Percentiles rank a stretch among this genome's conserved stretches.
phyloP scores from a whole-genome alignment of 805 yeast genomes.

The Ogataea philodendri region DNA sequence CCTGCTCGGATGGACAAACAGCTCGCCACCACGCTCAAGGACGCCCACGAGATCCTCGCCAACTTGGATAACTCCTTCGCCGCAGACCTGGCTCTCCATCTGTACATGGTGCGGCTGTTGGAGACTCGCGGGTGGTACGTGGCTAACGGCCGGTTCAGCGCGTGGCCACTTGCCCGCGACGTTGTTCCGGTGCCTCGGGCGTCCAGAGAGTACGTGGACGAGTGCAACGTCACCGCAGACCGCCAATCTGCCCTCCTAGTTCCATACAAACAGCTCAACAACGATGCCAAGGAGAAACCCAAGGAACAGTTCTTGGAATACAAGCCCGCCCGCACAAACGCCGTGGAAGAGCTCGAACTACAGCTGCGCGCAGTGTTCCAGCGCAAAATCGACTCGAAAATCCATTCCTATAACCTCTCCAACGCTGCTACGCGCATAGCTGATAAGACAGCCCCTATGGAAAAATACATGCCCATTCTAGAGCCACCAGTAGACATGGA shows the following conservation, averaged over 20 bases:
- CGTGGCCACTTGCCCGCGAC: constrained; percentile 54
- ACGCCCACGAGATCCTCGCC: constrained; percentile 28
- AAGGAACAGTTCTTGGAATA: constrained; percentile 14
- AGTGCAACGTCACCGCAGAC: constrained; percentile 10
- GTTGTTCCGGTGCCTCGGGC: constrained; percentile 40
- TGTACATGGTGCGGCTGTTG: constrained; percentile 55
- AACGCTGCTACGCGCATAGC: constrained; percentile 9
- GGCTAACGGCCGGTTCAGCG: constrained; percentile 45
- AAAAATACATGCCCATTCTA: constrained; percentile 19
- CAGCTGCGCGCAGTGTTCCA: constrained; percentile 26
- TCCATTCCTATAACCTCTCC: constrained; percentile 11
- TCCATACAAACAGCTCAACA: constrained; percentile 9
- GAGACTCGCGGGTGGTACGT: constrained; percentile 37
- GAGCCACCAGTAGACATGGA: constrained; percentile 28
- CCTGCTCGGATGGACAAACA: constrained; percentile 4
- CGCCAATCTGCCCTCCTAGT: constrained; percentile 1
- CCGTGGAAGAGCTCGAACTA: constrained; percentile 17
- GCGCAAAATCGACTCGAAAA: constrained; percentile 12
- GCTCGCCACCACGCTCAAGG: constrained; percentile 14
- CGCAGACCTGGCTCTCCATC: constrained; percentile 59
- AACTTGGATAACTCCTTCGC: constrained; percentile 49
- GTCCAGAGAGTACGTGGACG: constrained; percentile 29
- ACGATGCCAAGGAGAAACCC: constrained; percentile 15
- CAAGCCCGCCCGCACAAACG: constrained; percentile 11
- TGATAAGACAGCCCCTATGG: constrained; percentile 4